A percentile compares a stretch with the other conserved stretches of the same genome.
These are phyloP conservation scores for Luffa acutangula DNA, from an alignment of 306 rosid genomes.

Conservation along the genomic window DNA sequence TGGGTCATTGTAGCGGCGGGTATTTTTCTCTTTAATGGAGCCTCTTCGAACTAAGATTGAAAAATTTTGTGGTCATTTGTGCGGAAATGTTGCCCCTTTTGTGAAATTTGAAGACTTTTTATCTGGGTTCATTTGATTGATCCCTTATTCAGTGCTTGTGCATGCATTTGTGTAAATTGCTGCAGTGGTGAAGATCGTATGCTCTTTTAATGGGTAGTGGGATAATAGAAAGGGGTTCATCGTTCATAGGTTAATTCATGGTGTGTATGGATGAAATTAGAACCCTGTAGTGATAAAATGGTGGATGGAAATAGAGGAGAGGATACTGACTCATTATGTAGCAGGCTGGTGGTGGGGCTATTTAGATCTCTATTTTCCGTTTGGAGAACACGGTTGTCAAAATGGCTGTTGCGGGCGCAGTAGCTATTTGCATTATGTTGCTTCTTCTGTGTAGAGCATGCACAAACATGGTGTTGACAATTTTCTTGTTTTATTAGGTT, in stretches of 20 bases:
- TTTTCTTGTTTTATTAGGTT: background rate
- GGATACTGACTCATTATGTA: background rate
- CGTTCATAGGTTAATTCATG: background rate
- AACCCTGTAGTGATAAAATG: background rate
- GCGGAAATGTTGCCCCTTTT: background rate
- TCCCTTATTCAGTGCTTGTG: background rate
- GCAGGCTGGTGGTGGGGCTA: background rate
- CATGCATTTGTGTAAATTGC: background rate
- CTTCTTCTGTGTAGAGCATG: background rate
- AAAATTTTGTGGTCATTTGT: background rate
- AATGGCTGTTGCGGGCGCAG: background rate
- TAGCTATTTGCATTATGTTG: background rate
- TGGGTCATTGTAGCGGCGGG: background rate
- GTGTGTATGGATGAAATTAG: background rate
- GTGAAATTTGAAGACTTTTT: background rate
- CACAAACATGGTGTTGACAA: background rate
- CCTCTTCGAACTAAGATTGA: background rate
- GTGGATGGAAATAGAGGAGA: background rate
- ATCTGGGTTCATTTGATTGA: background rate
- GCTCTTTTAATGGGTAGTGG: background rate
- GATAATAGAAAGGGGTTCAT: background rate
- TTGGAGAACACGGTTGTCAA: background rate
- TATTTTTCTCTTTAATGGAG: background rate
- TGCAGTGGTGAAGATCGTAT: background rate
- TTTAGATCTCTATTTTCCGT: background rate